Percentiles rank a stretch among this genome's conserved stretches.
phyloP scores from a whole-genome alignment of 164 flowering plant species.

The Vitis rotundifolia region DNA sequence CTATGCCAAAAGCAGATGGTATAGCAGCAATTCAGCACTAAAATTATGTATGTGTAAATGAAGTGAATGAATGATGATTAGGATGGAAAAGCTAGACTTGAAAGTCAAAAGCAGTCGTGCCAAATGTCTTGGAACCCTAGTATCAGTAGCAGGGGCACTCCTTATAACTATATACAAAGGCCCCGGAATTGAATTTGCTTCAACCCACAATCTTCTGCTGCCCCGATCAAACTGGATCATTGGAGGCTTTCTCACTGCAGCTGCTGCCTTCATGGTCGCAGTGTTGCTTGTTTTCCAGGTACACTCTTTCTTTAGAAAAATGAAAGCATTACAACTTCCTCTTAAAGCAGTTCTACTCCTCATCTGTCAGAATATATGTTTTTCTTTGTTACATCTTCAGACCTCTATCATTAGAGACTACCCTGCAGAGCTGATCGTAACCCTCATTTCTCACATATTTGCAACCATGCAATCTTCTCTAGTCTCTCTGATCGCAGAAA shows the following conservation, averaged over 20 bases:
- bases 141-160: constrained; percentile 49
- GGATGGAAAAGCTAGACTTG: constrained; percentile 48
- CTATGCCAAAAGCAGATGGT: too few species aligned
- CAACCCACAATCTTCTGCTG: constrained; percentile 3
- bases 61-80: constrained; percentile 3
- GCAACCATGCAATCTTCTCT: constrained; percentile 30
- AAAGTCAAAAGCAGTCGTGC: constrained; percentile 40
- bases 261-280: constrained; percentile 16
- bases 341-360: too few species aligned
- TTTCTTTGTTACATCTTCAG: constrained; percentile 19
- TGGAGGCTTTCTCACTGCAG: constrained; percentile 31
- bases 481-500: constrained; percentile 28
- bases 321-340: too few species aligned
- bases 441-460: constrained; percentile 37
- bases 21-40: too few species aligned
- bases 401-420: constrained; percentile 21
- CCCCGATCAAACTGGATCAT: constrained; percentile 27
- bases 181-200: constrained; percentile 17
- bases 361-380: not conserved
- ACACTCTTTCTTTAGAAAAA: not conserved
- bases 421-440: constrained; percentile 30
- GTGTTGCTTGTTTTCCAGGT: constrained; percentile 38
- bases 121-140: constrained; percentile 40
- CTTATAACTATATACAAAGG: constrained; percentile 43
- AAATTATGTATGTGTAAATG: too few species aligned